These are phyloP conservation scores for Pythium brachiatum DNA, from an alignment of 352 stramenopile species.

Conservation along the genomic window DNA sequence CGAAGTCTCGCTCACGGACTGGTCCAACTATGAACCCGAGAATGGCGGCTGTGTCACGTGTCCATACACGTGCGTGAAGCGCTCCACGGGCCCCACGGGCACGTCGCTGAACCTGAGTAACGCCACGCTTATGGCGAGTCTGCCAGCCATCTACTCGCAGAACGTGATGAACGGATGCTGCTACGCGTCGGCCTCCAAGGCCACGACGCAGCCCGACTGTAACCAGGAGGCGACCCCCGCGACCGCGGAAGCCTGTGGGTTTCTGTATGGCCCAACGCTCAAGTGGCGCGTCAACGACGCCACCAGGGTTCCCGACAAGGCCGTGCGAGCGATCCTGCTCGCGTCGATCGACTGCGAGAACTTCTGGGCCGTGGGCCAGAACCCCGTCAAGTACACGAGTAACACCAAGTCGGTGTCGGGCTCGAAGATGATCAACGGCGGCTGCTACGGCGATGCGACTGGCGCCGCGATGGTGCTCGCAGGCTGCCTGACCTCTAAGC, in stretches of 20 bases:
- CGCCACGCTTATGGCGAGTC: constrained; percentile 57
- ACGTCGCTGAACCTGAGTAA: constrained; percentile 81
- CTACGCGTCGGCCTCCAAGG: constrained; percentile 48
- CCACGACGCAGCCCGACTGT: constrained; percentile 57
- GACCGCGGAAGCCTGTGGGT: constrained; percentile 69
- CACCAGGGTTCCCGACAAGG: constrained; percentile 42
- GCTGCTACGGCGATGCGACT: constrained; percentile 68
- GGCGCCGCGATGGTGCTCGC: constrained; percentile 73
- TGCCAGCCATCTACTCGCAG: constrained; percentile 72
- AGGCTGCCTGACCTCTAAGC: constrained; percentile 69
- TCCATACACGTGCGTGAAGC: constrained; percentile 83
- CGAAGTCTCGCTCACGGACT: constrained; percentile 68
- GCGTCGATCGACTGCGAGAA: constrained; percentile 83
- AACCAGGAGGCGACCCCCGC: constrained; percentile 55
- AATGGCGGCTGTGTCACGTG: constrained; percentile 81
- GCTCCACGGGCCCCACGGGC: constrained; percentile 64
- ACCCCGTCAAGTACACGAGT: constrained; percentile 67
- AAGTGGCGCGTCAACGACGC: constrained; percentile 77
- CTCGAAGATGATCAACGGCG: constrained; percentile 81
- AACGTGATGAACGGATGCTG: constrained; percentile 78
- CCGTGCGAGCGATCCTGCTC: constrained; percentile 62
- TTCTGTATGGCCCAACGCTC: constrained; percentile 80
- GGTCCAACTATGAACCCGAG: constrained; percentile 82
- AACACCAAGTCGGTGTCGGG: constrained; percentile 72
- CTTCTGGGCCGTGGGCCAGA: constrained; percentile 82